A percentile compares a stretch with the other conserved stretches of the same genome.
These are phyloP conservation scores for Boletus bicolor DNA, from an alignment of 768 basidiomycete genomes.

Conservation along the genomic window DNA sequence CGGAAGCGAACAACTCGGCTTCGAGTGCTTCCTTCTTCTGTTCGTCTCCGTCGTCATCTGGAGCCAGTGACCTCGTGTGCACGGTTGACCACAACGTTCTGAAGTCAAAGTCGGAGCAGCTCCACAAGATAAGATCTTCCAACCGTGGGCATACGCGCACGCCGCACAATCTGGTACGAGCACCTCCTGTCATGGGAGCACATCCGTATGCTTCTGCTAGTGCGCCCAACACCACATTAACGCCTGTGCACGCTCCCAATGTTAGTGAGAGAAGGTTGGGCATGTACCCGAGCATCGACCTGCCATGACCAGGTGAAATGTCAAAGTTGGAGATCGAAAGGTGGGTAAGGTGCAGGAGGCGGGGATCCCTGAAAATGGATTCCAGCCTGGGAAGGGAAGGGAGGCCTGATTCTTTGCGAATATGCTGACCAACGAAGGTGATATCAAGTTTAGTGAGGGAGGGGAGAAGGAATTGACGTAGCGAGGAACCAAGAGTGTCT, in stretches of 20 bases:
- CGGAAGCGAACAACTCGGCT: constrained; percentile 23
- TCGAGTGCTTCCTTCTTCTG: constrained; percentile 12
- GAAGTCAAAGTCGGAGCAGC: constrained; percentile 44
- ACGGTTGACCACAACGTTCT: constrained; percentile 37
- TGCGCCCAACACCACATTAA: constrained; percentile 38
- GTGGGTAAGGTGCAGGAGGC: constrained; percentile 47
- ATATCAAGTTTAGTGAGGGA: constrained; percentile 44
- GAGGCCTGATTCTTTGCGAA: constrained; percentile 18
- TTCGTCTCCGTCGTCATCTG: constrained; percentile 15
- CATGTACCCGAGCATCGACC: constrained; percentile 49
- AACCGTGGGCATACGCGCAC: constrained; percentile 51
- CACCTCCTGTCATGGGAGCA: constrained; percentile 11
- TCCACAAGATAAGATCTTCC: constrained; percentile 51
- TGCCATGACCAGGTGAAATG: constrained; percentile 38
- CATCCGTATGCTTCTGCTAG: constrained; percentile 38
- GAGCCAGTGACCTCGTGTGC: constrained; percentile 28
- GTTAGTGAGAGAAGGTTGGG: constrained; percentile 47
- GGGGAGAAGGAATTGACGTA: constrained; percentile 46
- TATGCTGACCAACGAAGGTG: constrained; percentile 34
- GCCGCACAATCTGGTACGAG: constrained; percentile 25
- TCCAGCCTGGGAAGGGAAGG: constrained; percentile 47
- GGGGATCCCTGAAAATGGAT: constrained; percentile 54
- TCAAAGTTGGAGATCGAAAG: constrained; percentile 49
- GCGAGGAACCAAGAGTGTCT: constrained; percentile 36
- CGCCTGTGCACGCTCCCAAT: constrained; percentile 45